Percentiles rank a stretch among this genome's conserved stretches.
These are phyloP conservation scores for Penicillium subrubescens DNA, from an alignment of 495 filamentous ascomycete species.

Conservation along the genomic window DNA sequence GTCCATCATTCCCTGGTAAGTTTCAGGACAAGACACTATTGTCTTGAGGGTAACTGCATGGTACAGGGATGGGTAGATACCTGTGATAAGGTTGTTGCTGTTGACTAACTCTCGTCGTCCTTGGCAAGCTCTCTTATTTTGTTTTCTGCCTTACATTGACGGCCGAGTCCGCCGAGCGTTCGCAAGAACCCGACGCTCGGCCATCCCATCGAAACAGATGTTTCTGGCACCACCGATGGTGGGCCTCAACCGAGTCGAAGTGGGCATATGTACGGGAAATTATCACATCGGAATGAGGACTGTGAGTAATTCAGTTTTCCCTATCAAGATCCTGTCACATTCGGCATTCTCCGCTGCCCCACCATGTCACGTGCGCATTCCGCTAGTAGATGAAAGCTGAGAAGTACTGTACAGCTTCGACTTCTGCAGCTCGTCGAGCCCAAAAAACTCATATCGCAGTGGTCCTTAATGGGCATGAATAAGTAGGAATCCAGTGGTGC, in stretches of 20 bases:
- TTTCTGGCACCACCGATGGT: not conserved
- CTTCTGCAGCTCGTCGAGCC: not conserved
- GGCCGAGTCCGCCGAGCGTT: conserved; percentile 14
- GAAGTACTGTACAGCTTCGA: not conserved
- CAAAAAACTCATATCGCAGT: not conserved
- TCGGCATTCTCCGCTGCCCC: conserved; percentile 26
- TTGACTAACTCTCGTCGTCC: not conserved
- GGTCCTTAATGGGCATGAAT: not conserved
- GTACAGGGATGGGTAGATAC: not conserved
- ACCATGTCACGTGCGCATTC: conserved; percentile 24
- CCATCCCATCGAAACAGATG: not conserved
- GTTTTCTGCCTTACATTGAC: not conserved
- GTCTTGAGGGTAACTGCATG: not conserved
- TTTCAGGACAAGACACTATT: not conserved
- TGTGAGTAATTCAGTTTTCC: conserved; percentile 16
- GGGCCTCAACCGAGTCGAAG: not conserved
- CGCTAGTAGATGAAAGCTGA: not conserved
- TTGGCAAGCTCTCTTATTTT: not conserved
- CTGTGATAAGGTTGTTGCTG: not conserved
- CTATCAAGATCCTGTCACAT: not conserved
- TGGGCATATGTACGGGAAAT: not conserved
- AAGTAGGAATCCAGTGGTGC: not conserved
- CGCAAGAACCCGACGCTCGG: conserved; percentile 8
- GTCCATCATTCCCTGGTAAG: too few species aligned
- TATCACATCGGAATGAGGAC: conserved; percentile 20